Evolutionary conservation across 2,329 filamentous ascomycete genomes (phyloP), one percentile per base, ranked within the genome.

Genomic region (Chaetomiaceae sp.): DNA sequence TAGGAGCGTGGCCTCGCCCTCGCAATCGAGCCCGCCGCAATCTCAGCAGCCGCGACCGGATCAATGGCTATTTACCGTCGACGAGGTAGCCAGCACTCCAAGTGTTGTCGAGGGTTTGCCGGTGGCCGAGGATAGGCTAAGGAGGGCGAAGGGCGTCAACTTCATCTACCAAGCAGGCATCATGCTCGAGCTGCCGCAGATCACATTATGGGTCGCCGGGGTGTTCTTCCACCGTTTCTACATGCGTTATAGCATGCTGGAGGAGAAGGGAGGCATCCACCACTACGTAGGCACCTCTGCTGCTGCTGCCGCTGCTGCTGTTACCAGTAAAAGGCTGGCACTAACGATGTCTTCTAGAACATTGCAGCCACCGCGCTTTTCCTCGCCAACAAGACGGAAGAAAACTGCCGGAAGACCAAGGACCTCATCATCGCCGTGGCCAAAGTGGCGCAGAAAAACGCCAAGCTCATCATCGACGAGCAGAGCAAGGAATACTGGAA

Each of bases 401-500:
- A 99, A 68, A 96, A 95, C 67, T 95, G 90, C 66, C 86, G 92
- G 44, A 96, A 96, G 71, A 96, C 96, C 62, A 95, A 90, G 65
- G 90, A 96, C 60, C 79, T 99, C 55, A 92, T 99, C 60, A 86
- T 96, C 29, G 89, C 91, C 1, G 94, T 95, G 63, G 94, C 90
- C 55, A 89, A 92, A 60, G 90, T 96, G 18, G 94, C 92, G 25
- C 90, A 96, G 70, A 97, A 99, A 73, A 92, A 97, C 62, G 78
- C 89, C 1, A 88, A 90, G 63, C 81, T 96, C 54, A 77, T 92
- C 49, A 89, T 97, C 48, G 94, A 99, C 67, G 94, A 97, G 71
- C 91, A 97, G 69, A 95, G 88, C 61, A 97, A 96, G 66, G 94
- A 99, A 66, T 99, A 94, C 68, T 99, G 94, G 94, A 84, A 88